phyloP scores from a whole-genome alignment of 495 filamentous ascomycete species.

The Elasticomyces elasticus region DNA sequence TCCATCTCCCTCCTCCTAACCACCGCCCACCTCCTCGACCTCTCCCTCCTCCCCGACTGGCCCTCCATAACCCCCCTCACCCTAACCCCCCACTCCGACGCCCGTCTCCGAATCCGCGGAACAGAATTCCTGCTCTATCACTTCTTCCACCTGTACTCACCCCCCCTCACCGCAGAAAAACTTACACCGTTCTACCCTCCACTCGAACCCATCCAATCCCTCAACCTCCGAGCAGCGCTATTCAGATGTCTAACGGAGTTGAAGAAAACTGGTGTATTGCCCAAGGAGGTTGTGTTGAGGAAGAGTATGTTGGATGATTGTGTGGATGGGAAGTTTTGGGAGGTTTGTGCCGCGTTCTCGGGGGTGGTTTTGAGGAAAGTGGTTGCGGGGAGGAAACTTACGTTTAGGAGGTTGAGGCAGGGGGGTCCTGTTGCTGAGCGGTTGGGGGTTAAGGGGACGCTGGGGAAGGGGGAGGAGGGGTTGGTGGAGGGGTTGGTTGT shows the following conservation, averaged over 20 bases:
- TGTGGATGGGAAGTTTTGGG: slow-evolving; percentile 43
- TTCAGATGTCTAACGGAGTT: slow-evolving; percentile 65
- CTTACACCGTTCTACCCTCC: slow-evolving; percentile 83
- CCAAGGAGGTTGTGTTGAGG: slow-evolving; percentile 63
- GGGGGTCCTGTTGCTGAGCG: slow-evolving; percentile 41
- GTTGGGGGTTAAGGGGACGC: slow-evolving; percentile 51
- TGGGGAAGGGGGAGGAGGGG: slow-evolving; percentile 50
- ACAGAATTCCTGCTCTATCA: slow-evolving; percentile 80
- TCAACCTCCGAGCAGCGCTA: slow-evolving; percentile 80
- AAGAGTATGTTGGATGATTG: slow-evolving; percentile 93
- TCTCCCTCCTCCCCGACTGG: slow-evolving; percentile 68
- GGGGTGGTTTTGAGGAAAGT: slow-evolving; percentile 65
- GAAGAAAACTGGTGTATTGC: slow-evolving; percentile 76
- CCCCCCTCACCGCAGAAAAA: slow-evolving; percentile 56
- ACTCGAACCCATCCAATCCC: slow-evolving; percentile 72
- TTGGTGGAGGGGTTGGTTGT: slow-evolving; percentile 57
- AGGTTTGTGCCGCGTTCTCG: slow-evolving; percentile 70
- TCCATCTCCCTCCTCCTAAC: slow-evolving; percentile 61
- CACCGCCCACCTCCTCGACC: slow-evolving; percentile 67
- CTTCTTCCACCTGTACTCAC: slow-evolving; percentile 73
- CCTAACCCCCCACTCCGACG: slow-evolving; percentile 51
- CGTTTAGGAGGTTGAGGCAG: slow-evolving; percentile 11
- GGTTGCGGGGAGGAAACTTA: slow-evolving; percentile 36
- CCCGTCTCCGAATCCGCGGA: slow-evolving; percentile 60
- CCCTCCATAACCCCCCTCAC: slow-evolving; percentile 58